phyloP scores from a whole-genome alignment of 2,329 filamentous ascomycete genomes.

The Epicoccum nigrum region DNA sequence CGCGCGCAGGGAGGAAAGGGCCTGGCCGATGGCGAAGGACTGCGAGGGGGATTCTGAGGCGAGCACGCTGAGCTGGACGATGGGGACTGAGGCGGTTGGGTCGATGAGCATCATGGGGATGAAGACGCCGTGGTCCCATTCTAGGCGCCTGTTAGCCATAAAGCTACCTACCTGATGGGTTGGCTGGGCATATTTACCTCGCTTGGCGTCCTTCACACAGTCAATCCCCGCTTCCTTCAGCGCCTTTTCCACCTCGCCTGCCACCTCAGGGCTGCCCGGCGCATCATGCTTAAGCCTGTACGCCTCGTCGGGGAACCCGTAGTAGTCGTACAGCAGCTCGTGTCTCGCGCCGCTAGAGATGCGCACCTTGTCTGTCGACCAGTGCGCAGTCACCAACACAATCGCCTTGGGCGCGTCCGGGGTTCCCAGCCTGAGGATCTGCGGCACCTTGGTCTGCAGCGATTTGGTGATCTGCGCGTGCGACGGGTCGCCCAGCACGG shows the following conservation, averaged over 20 bases:
- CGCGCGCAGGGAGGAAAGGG: constrained; percentile 57
- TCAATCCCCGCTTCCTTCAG: constrained; percentile 56
- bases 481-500: constrained; percentile 61
- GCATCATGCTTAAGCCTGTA: constrained; percentile 65
- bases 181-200: constrained; percentile 41
- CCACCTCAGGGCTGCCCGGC: constrained; percentile 61
- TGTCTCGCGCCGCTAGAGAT: constrained; percentile 59
- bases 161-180: too few species aligned
- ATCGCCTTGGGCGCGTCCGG: constrained; percentile 59
- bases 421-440: constrained; percentile 62
- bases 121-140: constrained; percentile 69
- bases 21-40: constrained; percentile 61
- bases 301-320: constrained; percentile 62
- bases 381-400: constrained; percentile 65
- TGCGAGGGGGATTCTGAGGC: constrained; percentile 56
- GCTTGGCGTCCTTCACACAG: constrained; percentile 36
- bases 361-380: constrained; percentile 57
- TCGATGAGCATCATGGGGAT: constrained; percentile 62
- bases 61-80: constrained; percentile 65
- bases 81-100: constrained; percentile 59
- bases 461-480: constrained; percentile 60
- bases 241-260: constrained; percentile 55
- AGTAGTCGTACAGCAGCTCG: constrained; percentile 64
- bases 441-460: constrained; percentile 60
- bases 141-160: constrained; percentile 23